A percentile compares a stretch with the other conserved stretches of the same genome.
phyloP scores from a whole-genome alignment of 306 rosid species.

The Dryas drummondii region DNA sequence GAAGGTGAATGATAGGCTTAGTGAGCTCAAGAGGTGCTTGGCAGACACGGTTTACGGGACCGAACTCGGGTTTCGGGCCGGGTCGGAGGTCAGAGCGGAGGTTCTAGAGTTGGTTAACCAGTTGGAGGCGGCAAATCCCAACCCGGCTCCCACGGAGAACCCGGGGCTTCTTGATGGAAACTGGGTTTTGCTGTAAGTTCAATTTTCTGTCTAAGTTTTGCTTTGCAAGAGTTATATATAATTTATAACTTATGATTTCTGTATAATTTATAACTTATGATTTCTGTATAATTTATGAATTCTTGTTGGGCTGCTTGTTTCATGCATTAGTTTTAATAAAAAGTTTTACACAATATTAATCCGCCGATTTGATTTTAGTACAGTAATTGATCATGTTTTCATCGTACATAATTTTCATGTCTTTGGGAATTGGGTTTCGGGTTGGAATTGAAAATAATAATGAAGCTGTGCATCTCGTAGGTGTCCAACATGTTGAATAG shows the following conservation, averaged over 20 bases:
- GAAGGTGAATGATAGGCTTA: conserved; percentile 34
- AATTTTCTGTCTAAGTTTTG: not conserved
- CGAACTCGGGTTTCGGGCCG: conserved; percentile 74
- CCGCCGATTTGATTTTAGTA: not conserved
- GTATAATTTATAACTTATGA: too few species aligned
- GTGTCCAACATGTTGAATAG: not conserved
- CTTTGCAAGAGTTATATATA: not conserved
- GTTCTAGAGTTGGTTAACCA: conserved; percentile 77
- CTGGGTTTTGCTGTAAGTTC: conserved; percentile 91
- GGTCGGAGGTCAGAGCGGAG: conserved; percentile 84
- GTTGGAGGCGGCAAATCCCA: conserved; percentile 85
- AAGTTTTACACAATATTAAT: not conserved
- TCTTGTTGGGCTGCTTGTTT: not conserved
- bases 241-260: too few species aligned
- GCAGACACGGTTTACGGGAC: conserved; percentile 85
- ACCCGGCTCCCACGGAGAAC: conserved; percentile 61
- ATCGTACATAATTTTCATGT: not conserved
- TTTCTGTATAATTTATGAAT: too few species aligned
- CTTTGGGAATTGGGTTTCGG: not conserved
- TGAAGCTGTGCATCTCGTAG: not conserved
- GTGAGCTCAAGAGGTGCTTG: conserved; percentile 68
- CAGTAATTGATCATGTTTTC: not conserved
- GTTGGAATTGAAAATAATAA: not conserved
- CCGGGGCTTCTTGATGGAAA: conserved; percentile 69
- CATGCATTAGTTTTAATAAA: not conserved